Percentiles rank a stretch among this genome's conserved stretches.
Evolutionary conservation across 1,284 basidiomycete species (phyloP).

Genomic region (Phaffia rhodozyma): DNA sequence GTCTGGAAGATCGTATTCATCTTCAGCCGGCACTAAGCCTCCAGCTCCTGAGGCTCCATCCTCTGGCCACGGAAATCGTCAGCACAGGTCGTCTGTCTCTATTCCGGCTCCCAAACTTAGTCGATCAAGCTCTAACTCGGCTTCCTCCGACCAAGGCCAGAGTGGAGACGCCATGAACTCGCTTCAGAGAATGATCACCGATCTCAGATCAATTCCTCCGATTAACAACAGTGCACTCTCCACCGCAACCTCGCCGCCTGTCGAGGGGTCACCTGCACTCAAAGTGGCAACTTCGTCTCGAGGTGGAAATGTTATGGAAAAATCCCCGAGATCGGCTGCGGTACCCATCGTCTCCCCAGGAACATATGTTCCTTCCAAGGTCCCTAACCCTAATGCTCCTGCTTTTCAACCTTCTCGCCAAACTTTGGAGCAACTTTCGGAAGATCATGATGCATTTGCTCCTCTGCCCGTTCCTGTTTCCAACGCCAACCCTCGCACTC

Average conservation of each 20-base stretch:
- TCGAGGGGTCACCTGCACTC: not conserved
- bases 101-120: no score
- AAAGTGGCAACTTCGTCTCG: not conserved
- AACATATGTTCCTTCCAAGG: not conserved
- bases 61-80: no score
- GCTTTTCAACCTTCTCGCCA: conserved; percentile 14
- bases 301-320: not conserved
- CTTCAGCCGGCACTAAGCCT: no score
- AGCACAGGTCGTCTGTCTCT: no score
- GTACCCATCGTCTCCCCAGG: not conserved
- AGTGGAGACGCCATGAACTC: conserved; percentile 10
- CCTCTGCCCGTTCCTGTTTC: not conserved
- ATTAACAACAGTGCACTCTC: not conserved
- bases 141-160: no score
- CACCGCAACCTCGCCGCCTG: not conserved
- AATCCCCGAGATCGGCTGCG: not conserved
- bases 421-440: conserved; percentile 15
- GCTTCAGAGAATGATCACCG: conserved; percentile 13
- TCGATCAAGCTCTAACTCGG: no score
- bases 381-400: conserved; percentile 17
- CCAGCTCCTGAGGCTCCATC: no score
- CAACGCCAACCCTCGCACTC: no score
- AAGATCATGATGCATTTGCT: conserved; percentile 12
- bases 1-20: no score
- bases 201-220: conserved; percentile 8